phyloP scores from a whole-genome alignment of 805 yeast species.

The Barnettozyma salicaria region DNA sequence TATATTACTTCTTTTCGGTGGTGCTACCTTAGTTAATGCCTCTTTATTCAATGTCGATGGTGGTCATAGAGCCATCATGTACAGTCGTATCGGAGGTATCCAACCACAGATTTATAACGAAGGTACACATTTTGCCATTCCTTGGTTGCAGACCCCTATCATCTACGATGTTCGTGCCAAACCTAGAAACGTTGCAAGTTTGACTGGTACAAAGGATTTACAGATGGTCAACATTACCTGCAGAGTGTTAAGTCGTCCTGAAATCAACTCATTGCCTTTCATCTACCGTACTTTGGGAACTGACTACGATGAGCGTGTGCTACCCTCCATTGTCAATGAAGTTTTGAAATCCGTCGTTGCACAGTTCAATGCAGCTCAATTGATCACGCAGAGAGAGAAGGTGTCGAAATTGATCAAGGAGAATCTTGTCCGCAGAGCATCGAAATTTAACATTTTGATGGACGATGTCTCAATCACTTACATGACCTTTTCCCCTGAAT shows the following conservation, averaged over 20 bases:
- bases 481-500: slow-evolving; percentile 97
- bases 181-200: slow-evolving; percentile 91
- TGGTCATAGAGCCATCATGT: slow-evolving; percentile 96
- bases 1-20: slow-evolving; percentile 50
- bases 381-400: slow-evolving; percentile 97
- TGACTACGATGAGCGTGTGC: slow-evolving; percentile 94
- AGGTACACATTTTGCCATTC: slow-evolving; percentile 92
- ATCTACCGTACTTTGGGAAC: slow-evolving; percentile 89
- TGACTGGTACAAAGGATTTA: slow-evolving; percentile 96
- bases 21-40: slow-evolving; percentile 45
- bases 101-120: slow-evolving; percentile 78
- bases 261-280: slow-evolving; percentile 66
- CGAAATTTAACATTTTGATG: slow-evolving; percentile 75
- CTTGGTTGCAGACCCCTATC: slow-evolving; percentile 92
- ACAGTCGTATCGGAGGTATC: slow-evolving; percentile 82
- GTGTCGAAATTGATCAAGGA: slow-evolving; percentile 90
- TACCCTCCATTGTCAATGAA: slow-evolving; percentile 97
- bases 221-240: slow-evolving; percentile 99
- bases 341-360: slow-evolving; percentile 96
- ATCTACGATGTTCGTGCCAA: slow-evolving; percentile 94
- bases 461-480: slow-evolving; percentile 96
- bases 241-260: slow-evolving; percentile 90
- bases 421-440: slow-evolving; percentile 83
- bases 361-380: slow-evolving; percentile 96
- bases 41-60: slow-evolving; percentile 88